These are phyloP conservation scores for Erodium trifolium DNA, from an alignment of 441 rosid genomes.

Conservation along the genomic window DNA sequence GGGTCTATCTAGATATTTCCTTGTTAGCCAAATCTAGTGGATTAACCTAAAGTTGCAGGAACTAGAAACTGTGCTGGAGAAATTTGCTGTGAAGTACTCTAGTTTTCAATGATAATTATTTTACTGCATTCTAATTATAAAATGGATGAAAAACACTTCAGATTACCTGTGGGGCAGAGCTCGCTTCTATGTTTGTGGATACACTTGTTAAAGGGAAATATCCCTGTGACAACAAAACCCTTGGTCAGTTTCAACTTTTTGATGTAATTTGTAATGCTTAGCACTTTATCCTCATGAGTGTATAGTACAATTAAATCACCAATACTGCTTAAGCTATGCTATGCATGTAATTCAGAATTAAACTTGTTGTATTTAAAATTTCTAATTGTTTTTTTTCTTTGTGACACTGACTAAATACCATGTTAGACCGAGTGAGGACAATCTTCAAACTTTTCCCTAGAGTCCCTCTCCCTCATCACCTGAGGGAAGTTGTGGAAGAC, in stretches of 20 bases:
- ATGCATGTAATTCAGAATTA: background rate
- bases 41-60: constrained; percentile 5
- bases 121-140: constrained; percentile 11
- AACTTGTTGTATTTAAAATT: constrained; percentile 4
- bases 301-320: background rate
- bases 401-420: constrained; percentile 27
- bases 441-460: constrained; percentile 73
- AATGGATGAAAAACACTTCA: constrained; percentile 27
- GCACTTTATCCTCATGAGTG: background rate
- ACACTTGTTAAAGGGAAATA: constrained; percentile 67
- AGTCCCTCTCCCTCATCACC: constrained; percentile 60
- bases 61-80: background rate
- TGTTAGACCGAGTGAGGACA: constrained; percentile 62
- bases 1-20: background rate
- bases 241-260: constrained; percentile 50
- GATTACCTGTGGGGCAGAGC: constrained; percentile 91
- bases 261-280: constrained; percentile 12
- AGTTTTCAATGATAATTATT: background rate
- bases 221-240: constrained; percentile 50
- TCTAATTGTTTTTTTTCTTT: constrained; percentile 1
- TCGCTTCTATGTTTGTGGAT: constrained; percentile 63
- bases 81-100: background rate
- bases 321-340: background rate
- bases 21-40: background rate
- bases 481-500: constrained; percentile 40